Evolutionary conservation across 2,329 filamentous ascomycete genomes (phyloP).

Genomic region (Pezicula radicicola): DNA sequence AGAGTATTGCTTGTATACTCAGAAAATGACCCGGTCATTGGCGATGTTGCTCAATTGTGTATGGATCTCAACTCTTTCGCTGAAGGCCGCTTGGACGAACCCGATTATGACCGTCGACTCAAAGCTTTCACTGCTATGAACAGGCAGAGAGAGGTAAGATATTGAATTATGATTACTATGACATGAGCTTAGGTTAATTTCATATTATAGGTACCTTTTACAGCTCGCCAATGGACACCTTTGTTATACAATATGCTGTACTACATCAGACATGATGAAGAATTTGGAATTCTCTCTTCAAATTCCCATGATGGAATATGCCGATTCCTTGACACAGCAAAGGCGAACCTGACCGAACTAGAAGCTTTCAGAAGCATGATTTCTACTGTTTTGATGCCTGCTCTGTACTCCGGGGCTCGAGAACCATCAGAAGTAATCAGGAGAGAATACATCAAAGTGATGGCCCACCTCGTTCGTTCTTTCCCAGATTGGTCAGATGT

Average conservation of each 20-base stretch:
- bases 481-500: constrained; percentile 70
- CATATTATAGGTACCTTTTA: constrained; percentile 42
- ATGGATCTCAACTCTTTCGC: constrained; percentile 78
- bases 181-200: too few species aligned
- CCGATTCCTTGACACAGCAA: constrained; percentile 67
- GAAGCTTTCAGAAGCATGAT: constrained; percentile 57
- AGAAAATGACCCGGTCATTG: constrained; percentile 55
- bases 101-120: constrained; percentile 82
- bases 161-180: too few species aligned
- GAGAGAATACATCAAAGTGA: constrained; percentile 74
- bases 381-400: constrained; percentile 65
- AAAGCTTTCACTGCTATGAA: constrained; percentile 73
- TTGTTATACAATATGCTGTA: constrained; percentile 87
- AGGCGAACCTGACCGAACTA: constrained; percentile 40
- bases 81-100: constrained; percentile 71
- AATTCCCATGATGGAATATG: constrained; percentile 82
- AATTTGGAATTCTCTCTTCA: constrained; percentile 75
- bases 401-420: constrained; percentile 71
- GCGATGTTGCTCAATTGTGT: constrained; percentile 67
- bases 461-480: constrained; percentile 72
- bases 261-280: constrained; percentile 81
- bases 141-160: constrained; percentile 45
- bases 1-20: constrained; percentile 71
- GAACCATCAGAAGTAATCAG: constrained; percentile 82
- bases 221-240: constrained; percentile 77